Base-by-base conservation (phyloP, 352 stramenopile genomes). In the Achlya hypogyna region DNA sequence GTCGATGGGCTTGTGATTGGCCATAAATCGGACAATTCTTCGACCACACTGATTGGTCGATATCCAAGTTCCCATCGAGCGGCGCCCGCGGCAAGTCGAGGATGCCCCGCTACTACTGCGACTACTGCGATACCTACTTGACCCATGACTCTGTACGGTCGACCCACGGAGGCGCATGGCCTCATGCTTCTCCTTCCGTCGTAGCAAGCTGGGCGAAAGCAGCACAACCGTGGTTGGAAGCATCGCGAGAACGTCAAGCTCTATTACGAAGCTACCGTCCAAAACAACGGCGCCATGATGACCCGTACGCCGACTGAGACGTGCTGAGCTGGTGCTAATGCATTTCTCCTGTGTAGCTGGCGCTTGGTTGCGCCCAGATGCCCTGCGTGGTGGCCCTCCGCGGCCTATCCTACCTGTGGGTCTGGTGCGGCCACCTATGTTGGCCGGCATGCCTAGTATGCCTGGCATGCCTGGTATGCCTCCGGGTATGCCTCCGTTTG, bases 191-290 rank as follows among this genome's bases (percentile, higher is more conserved):
- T 22, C 34, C 28, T 66, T 28, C n/a, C 38, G 52, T 49, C 62
- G 42, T 68, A 94, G 85, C 85, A 94, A 94, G 85, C 88, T 25
- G 90, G 91, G 29, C 83, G 91, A 3, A 96, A 96, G 71, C 91
- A 98, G 77, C 91, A 98, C 81, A 97, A 96, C 67, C 87, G 88
- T 63, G 89, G 89, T 25, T 98, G 91, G 91, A 98, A 98, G 77
- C 91, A 98, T 65, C 89, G 90, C 51, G 89, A 98, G 71, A 97
- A 97, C 68, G 89, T 97, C 40, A 96, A 97, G 73, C 82, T 95
- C 58, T 97, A 96, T 72, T 98, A 98, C 73, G 87, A 97, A 63
- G 45, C 23, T 14, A 52, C 70, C 10, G 16, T 69, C 34, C 81
- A 93, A 67, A 81, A 82, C 49, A 35, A 69, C 5, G 63, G 63